Percentiles rank a stretch among this genome's conserved stretches.
phyloP scores from a whole-genome alignment of 192 early-diverging fungal genomes.

The Dissophora ornata region DNA sequence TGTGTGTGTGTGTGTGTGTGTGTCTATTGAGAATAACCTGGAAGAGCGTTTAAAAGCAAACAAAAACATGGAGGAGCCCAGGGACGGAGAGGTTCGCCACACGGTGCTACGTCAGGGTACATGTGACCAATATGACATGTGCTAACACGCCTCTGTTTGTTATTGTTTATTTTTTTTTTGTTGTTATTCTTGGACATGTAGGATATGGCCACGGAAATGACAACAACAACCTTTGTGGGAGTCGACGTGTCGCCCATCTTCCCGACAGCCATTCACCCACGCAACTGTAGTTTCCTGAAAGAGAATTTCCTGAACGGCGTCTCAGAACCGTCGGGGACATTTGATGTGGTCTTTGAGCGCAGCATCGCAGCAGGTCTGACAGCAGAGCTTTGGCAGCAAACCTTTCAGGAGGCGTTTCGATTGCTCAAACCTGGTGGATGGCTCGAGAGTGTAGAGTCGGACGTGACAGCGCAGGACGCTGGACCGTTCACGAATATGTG shows the following conservation, averaged over 20 bases:
- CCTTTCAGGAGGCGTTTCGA: constrained; percentile 30
- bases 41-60: too few species aligned
- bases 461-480: constrained; percentile 25
- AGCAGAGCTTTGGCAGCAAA: constrained; percentile 34
- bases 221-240: constrained; percentile 42
- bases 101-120: too few species aligned
- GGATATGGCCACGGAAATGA: constrained; percentile 55
- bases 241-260: constrained; percentile 54
- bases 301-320: constrained; percentile 39
- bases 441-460: constrained; percentile 52
- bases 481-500: constrained; percentile 22
- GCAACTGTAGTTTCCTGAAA: constrained; percentile 44
- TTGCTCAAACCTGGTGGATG: constrained; percentile 49
- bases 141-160: neutral
- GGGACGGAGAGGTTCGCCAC: too few species aligned
- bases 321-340: constrained; percentile 27
- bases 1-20: too few species aligned
- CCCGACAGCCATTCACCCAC: constrained; percentile 50
- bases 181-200: constrained; percentile 1
- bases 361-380: constrained; percentile 36
- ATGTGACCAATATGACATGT: constrained; percentile 14
- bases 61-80: too few species aligned
- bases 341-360: constrained; percentile 51
- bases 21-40: too few species aligned
- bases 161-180: neutral